Conservation (phyloP, 1,284 basidiomycete species). For the Takashimella tepidaria region DNA sequence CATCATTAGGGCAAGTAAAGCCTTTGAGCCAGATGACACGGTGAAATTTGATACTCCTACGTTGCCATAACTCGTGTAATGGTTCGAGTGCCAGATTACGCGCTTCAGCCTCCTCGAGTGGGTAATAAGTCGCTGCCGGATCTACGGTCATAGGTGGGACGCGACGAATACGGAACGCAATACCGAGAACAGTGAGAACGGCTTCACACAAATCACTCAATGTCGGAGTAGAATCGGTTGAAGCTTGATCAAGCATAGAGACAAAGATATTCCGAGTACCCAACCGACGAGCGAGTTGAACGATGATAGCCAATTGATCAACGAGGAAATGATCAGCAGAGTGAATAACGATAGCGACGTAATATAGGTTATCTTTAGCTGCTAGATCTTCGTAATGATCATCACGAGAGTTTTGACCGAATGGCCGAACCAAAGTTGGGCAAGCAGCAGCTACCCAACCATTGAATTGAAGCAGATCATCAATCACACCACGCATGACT, state of each 20-base stretch:
- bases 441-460: slow-evolving; percentile 99
- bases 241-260: slow-evolving; percentile 91
- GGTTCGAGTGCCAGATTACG: slow-evolving; percentile 87
- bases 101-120: slow-evolving; percentile 84
- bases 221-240: slow-evolving; percentile 85
- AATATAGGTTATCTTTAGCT: slow-evolving; percentile 77
- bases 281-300: slow-evolving; percentile 82
- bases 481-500: slow-evolving; percentile 76
- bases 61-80: slow-evolving; percentile 70
- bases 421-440: slow-evolving; percentile 81
- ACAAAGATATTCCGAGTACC: slow-evolving; percentile 85
- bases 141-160: slow-evolving; percentile 84
- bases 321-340: slow-evolving; percentile 96
- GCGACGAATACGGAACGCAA: slow-evolving; percentile 81
- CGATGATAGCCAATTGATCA: slow-evolving; percentile 91
- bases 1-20: slow-evolving; percentile 94
- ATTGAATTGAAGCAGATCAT: slow-evolving; percentile 82
- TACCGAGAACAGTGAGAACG: slow-evolving; percentile 79
- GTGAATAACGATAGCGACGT: slow-evolving; percentile 85
- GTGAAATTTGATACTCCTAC: slow-evolving; percentile 72
- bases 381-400: slow-evolving; percentile 82
- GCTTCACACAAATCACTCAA: slow-evolving; percentile 87
- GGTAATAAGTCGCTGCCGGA: slow-evolving; percentile 81
- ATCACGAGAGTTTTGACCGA: slow-evolving; percentile 77
- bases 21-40: slow-evolving; percentile 94